A percentile compares a stretch with the other conserved stretches of the same genome.
Conservation (phyloP, 805 yeast genomes). For the Huiozyma naganishii region DNA sequence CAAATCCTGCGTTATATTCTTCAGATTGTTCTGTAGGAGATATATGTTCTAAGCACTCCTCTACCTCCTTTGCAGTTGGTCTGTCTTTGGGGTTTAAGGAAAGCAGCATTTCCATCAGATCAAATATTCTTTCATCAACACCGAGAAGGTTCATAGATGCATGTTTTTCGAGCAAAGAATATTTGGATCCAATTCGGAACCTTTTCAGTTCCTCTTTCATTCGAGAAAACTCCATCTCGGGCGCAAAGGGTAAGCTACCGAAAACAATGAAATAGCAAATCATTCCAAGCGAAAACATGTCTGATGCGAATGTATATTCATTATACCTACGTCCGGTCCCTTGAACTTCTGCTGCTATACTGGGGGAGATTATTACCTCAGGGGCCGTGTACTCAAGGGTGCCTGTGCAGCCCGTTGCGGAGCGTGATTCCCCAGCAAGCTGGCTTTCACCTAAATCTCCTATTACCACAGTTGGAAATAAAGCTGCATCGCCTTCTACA, state of each 20-base stretch:
- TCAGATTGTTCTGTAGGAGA: background rate
- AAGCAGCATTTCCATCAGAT: conserved; percentile 32
- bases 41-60: conserved; percentile 19
- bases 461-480: conserved; percentile 60
- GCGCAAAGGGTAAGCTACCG: conserved; percentile 53
- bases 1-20: too few relatives aligned
- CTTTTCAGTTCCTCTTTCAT: conserved; percentile 29
- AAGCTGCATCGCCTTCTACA: conserved; percentile 5
- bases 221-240: conserved; percentile 13
- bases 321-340: conserved; percentile 22
- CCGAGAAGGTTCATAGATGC: conserved; percentile 9
- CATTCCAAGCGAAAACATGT: conserved; percentile 76
- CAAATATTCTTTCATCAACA: conserved; percentile 25
- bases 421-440: conserved; percentile 51
- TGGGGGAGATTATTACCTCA: conserved; percentile 39
- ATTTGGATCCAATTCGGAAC: conserved; percentile 18
- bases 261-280: conserved; percentile 67
- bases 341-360: conserved; percentile 3
- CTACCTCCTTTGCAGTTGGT: conserved; percentile 34
- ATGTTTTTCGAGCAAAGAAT: conserved; percentile 8
- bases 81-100: conserved; percentile 30
- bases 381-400: conserved; percentile 86
- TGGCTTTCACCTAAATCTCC: conserved; percentile 89
- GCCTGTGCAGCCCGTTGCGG: conserved; percentile 77
- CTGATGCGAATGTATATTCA: conserved; percentile 63